Conservation (phyloP, 2,329 filamentous ascomycete genomes). For the Orbilia brochopaga region DNA sequence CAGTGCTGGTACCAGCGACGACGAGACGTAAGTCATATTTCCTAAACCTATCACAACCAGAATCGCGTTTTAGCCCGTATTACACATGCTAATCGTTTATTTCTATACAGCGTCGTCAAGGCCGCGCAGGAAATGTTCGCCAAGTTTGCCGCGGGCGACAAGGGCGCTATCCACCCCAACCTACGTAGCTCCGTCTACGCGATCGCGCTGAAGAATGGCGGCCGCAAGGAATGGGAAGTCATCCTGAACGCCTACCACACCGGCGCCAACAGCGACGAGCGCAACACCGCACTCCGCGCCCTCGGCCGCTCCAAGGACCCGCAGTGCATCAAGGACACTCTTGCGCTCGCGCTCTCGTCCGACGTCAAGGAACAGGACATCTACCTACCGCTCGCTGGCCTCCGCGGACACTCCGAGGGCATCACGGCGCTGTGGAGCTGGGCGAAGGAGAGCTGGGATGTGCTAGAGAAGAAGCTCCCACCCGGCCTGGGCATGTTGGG, state of each 20-base stretch:
- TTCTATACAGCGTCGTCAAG: slow-evolving; percentile 65
- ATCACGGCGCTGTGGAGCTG: slow-evolving; percentile 81
- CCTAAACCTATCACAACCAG: background rate
- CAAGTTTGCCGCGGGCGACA: slow-evolving; percentile 80
- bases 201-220: slow-evolving; percentile 82
- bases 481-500: slow-evolving; percentile 87
- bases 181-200: slow-evolving; percentile 84
- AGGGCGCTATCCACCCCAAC: slow-evolving; percentile 85
- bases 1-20: slow-evolving; percentile 78
- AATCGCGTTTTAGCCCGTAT: background rate
- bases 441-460: slow-evolving; percentile 88
- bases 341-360: slow-evolving; percentile 69
- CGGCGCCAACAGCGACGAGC: slow-evolving; percentile 81
- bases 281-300: slow-evolving; percentile 84
- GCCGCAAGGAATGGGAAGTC: slow-evolving; percentile 81
- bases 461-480: slow-evolving; percentile 77
- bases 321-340: slow-evolving; percentile 79
- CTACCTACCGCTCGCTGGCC: slow-evolving; percentile 81
- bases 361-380: slow-evolving; percentile 60
- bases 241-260: slow-evolving; percentile 76
- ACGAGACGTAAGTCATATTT: slow-evolving; percentile 63
- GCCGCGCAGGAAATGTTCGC: slow-evolving; percentile 89
- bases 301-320: slow-evolving; percentile 80
- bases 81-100: slow-evolving; percentile 7
- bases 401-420: slow-evolving; percentile 77